Evolutionary conservation across 331 rosid species (phyloP).

Genomic region (Spiraea crenata): DNA sequence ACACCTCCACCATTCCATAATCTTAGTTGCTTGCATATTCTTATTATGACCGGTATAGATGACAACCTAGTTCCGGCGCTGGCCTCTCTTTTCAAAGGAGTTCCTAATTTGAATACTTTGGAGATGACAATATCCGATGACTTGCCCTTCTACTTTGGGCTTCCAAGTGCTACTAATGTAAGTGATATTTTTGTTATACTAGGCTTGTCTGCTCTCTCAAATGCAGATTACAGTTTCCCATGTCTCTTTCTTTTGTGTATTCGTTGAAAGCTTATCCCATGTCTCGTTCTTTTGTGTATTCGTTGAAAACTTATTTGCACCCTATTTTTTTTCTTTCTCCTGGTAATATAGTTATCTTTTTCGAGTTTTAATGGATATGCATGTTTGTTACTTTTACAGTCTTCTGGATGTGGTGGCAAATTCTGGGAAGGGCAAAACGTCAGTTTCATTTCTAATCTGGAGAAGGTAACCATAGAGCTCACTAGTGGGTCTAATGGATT

Average conservation of each 20-base stretch:
- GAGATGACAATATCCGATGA: not conserved
- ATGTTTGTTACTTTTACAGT: not conserved
- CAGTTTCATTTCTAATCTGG: not conserved
- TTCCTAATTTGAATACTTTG: not conserved
- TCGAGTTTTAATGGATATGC: not conserved
- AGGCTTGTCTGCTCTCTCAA: no score
- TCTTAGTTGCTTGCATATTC: not conserved
- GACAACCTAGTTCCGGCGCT: not conserved
- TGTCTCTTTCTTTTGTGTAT: no score
- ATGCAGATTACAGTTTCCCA: no score
- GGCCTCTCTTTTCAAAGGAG: slow-evolving; percentile 1
- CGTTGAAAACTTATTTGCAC: no score
- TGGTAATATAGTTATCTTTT: not conserved
- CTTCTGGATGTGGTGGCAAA: not conserved
- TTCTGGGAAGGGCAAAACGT: not conserved
- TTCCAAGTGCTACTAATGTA: no score
- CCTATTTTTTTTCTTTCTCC: no score
- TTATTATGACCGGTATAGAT: not conserved
- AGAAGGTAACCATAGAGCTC: not conserved
- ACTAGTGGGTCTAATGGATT: not conserved
- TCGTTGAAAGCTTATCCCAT: no score
- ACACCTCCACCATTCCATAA: not conserved
- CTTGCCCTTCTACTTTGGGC: not conserved
- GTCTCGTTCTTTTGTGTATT: no score
- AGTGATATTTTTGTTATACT: no score